phyloP scores from a whole-genome alignment of 805 yeast species.

The Zygosaccharomyces bailii region DNA sequence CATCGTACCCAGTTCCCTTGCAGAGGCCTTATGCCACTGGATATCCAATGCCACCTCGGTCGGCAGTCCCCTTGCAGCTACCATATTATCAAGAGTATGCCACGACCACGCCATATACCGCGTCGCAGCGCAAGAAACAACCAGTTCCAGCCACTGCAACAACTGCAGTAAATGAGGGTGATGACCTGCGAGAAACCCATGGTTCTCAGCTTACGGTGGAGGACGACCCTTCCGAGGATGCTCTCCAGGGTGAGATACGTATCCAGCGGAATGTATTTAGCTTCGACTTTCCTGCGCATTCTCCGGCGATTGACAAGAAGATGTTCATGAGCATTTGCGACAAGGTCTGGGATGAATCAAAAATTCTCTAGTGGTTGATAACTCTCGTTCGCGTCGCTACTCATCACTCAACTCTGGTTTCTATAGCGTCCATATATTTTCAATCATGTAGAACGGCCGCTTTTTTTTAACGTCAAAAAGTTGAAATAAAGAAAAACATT shows the following conservation, averaged over 20 bases:
- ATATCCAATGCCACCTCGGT: slow-evolving; percentile 12
- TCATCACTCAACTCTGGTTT: slow-evolving; percentile 4
- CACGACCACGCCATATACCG: slow-evolving; percentile 7
- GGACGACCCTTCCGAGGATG: slow-evolving; percentile 20
- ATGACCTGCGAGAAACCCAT: slow-evolving; percentile 19
- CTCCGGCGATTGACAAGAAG: slow-evolving; percentile 29
- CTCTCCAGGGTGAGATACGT: slow-evolving; percentile 29
- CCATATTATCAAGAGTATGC: slow-evolving; percentile 13
- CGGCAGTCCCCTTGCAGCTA: slow-evolving; percentile 18
- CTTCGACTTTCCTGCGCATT: slow-evolving; percentile 25
- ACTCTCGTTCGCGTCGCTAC: neutral
- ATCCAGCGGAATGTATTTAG: slow-evolving; percentile 27
- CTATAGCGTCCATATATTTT: slow-evolving; percentile 1
- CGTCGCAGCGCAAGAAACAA: slow-evolving; percentile 8
- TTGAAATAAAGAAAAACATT: neutral
- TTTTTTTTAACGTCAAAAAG: neutral
- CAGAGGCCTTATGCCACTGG: slow-evolving; percentile 2
- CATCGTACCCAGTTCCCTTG: slow-evolving; percentile 5
- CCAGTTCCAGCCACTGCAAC: slow-evolving; percentile 5
- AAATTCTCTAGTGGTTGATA: slow-evolving; percentile 6
- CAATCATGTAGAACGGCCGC: slow-evolving; percentile 3
- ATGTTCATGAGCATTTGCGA: slow-evolving; percentile 35
- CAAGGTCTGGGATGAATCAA: slow-evolving; percentile 35
- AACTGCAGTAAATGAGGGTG: slow-evolving; percentile 4
- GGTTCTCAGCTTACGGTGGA: slow-evolving; percentile 30